Evolutionary conservation across 78 protist species (phyloP).

Genomic region (Bodo saltans): DNA sequence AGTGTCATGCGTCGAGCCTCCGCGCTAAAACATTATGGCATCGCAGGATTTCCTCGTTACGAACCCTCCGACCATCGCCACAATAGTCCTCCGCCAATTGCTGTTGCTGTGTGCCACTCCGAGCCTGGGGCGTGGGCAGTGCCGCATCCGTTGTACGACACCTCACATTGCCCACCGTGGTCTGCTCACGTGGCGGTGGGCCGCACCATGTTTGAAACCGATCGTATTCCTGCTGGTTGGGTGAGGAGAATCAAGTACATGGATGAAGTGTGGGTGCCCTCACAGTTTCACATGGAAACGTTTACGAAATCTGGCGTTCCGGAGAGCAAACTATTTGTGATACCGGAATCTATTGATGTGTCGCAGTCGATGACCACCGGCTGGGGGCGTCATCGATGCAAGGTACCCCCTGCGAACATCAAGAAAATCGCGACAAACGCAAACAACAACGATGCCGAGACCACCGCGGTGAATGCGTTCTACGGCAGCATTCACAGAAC

Average conservation of each 20-base stretch:
- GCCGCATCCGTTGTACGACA: not conserved
- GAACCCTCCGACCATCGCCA: not conserved
- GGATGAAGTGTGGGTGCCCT: constrained; percentile 68
- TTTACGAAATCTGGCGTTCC: constrained; percentile 24
- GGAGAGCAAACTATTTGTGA: not conserved
- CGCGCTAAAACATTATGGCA: not conserved
- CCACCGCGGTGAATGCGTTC: no score
- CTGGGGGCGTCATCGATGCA: not conserved
- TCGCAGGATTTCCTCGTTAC: not conserved
- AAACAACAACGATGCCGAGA: not conserved
- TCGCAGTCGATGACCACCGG: constrained; percentile 20
- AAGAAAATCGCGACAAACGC: not conserved
- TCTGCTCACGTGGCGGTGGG: constrained; percentile 18
- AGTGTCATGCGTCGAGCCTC: not conserved
- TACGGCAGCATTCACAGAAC: no score
- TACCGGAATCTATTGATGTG: constrained; percentile 50
- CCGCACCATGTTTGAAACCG: constrained; percentile 36
- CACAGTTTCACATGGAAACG: constrained; percentile 4
- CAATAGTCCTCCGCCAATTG: not conserved
- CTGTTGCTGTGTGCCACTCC: not conserved
- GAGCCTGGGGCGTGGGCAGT: not conserved
- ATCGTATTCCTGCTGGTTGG: constrained; percentile 26
- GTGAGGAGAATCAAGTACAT: not conserved
- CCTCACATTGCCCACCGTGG: not conserved
- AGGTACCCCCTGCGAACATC: not conserved